These are phyloP conservation scores for Polysphondylium violaceum DNA, from an alignment of 78 protist species.

Conservation along the genomic window DNA sequence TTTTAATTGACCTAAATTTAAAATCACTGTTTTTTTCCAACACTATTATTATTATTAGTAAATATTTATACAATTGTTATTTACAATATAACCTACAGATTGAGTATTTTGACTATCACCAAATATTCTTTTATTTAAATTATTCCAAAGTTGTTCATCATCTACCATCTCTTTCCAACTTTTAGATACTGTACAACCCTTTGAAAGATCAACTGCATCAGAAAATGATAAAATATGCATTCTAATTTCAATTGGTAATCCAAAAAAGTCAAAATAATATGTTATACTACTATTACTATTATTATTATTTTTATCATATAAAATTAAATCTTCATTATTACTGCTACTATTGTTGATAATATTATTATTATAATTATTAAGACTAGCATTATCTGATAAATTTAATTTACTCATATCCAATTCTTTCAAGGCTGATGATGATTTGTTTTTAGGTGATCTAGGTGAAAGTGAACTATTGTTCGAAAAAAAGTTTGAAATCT, in stretches of 20 bases:
- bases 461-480: no score
- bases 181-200: conserved; percentile 13
- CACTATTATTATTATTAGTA: neutral
- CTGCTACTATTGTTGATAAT: no score
- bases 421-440: no score
- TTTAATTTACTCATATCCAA: no score
- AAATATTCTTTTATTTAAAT: conserved; percentile 21
- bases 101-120: conserved; percentile 52
- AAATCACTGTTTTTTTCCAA: conserved; percentile 58
- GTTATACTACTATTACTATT: neutral
- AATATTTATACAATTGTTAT: neutral
- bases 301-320: neutral
- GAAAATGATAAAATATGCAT: conserved; percentile 75
- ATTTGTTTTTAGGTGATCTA: no score
- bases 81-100: neutral
- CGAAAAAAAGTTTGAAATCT: neutral
- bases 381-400: no score
- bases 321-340: no score
- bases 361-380: no score
- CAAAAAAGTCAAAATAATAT: conserved; percentile 54
- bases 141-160: conserved; percentile 72
- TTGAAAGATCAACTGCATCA: conserved; percentile 58
- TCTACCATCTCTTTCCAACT: conserved; percentile 46
- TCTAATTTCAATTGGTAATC: conserved; percentile 57
- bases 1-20: conserved; percentile 23